Percentiles rank a stretch among this genome's conserved stretches.
Evolutionary conservation across 202 grass and related monocot genomes (phyloP).

Genomic region (Bolboschoenoplectus hybrid): DNA sequence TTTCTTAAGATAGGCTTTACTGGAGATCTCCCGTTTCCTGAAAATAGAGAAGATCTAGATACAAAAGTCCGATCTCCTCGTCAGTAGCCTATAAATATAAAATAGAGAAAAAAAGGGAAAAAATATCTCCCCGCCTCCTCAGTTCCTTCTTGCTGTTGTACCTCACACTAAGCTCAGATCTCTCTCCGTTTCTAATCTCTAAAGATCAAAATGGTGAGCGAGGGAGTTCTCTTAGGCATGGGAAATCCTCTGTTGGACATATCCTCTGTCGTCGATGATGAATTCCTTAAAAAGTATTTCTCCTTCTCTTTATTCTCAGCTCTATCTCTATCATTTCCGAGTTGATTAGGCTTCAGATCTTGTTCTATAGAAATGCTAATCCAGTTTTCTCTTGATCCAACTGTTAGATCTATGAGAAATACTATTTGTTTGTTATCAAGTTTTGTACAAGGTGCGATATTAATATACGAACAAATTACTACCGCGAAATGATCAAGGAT

Average conservation of each 20-base stretch:
- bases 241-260: conserved; percentile 99
- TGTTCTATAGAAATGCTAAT: neutral
- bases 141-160: neutral
- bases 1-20: neutral
- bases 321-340: neutral
- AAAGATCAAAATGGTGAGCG: conserved; percentile 55
- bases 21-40: conserved; percentile 18
- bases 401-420: conserved; percentile 24
- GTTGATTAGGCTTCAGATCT: conserved; percentile 17
- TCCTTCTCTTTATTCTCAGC: conserved; percentile 5
- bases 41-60: conserved; percentile 27
- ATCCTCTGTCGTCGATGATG: conserved; percentile 86
- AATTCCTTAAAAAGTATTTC: conserved; percentile 79
- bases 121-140: conserved; percentile 15
- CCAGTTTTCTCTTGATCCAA: neutral
- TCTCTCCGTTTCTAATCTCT: neutral
- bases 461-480: neutral
- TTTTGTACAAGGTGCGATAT: neutral
- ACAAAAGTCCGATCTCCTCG: neutral
- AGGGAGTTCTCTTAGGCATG: conserved; percentile 97
- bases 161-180: conserved; percentile 40
- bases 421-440: neutral
- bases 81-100: conserved; percentile 13
- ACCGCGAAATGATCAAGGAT: neutral
- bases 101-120: neutral